phyloP scores from a whole-genome alignment of 257 asterid species.

The Verbena officinalis region DNA sequence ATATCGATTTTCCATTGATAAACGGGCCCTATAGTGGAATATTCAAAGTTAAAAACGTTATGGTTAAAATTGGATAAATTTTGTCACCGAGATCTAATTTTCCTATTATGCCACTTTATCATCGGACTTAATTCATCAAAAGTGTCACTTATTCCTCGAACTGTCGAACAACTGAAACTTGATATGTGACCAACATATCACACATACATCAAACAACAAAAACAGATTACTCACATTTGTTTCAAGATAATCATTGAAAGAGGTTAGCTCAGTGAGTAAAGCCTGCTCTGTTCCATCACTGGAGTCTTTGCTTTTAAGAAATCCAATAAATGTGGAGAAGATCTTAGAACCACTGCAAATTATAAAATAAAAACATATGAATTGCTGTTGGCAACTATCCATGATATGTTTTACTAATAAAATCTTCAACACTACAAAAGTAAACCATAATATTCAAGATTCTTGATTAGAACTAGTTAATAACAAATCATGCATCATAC shows the following conservation, averaged over 20 bases:
- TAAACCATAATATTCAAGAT: background rate
- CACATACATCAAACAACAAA: constrained; percentile 12
- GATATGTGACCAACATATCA: background rate
- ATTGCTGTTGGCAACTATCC: background rate
- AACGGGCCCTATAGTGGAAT: constrained; percentile 62
- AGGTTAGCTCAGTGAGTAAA: constrained; percentile 71
- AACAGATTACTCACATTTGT: constrained; percentile 59
- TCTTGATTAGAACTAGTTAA: background rate
- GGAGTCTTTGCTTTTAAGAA: constrained; percentile 89
- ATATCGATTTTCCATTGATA: constrained; percentile 70
- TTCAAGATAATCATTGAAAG: constrained; percentile 67
- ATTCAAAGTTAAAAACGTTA: constrained; percentile 8
- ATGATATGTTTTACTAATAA: background rate
- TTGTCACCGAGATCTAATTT: constrained; percentile 6
- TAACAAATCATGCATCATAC: constrained; percentile 48
- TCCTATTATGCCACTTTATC: background rate
- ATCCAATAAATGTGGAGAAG: constrained; percentile 84
- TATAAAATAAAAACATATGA: constrained; percentile 17
- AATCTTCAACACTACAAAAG: constrained; percentile 3
- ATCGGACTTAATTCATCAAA: background rate
- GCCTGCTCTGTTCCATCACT: constrained; percentile 86
- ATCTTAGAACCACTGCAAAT: constrained; percentile 87
- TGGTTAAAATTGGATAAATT: background rate
- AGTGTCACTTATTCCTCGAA: background rate
- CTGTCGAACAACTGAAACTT: background rate